phyloP scores from a whole-genome alignment of 345 rosid genomes.

The Turritis glabra region DNA sequence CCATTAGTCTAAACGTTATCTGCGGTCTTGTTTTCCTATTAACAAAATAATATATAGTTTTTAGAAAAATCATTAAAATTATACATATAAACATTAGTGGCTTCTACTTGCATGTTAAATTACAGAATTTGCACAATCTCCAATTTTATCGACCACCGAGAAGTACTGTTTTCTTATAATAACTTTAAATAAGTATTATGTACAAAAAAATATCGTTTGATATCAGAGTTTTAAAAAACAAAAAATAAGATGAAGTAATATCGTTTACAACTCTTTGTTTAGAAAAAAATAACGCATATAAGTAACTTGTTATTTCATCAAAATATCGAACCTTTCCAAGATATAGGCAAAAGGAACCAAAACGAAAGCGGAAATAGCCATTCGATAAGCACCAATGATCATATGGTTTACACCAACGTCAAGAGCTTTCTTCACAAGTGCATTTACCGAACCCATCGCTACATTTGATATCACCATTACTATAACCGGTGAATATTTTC shows the following conservation, averaged over 20 bases:
- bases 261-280: neutral
- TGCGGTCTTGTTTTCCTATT: slow-evolving; percentile 47
- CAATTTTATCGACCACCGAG: no score
- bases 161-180: neutral
- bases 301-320: neutral
- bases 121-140: neutral
- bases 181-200: neutral
- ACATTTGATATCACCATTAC: slow-evolving; percentile 52
- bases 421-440: slow-evolving; percentile 62
- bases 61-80: neutral
- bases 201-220: no score
- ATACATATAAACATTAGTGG: neutral
- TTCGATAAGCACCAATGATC: slow-evolving; percentile 67
- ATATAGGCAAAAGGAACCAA: slow-evolving; percentile 64
- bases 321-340: slow-evolving; percentile 57
- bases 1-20: slow-evolving; percentile 41
- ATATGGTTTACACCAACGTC: slow-evolving; percentile 63
- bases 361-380: slow-evolving; percentile 57
- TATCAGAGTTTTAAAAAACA: no score
- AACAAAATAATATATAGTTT: neutral
- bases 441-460: slow-evolving; percentile 60
- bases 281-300: neutral
- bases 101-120: neutral
- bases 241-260: no score
- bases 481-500: slow-evolving; percentile 54